phyloP scores from a whole-genome alignment of 2,329 filamentous ascomycete genomes.

The Aspergillus sp. region DNA sequence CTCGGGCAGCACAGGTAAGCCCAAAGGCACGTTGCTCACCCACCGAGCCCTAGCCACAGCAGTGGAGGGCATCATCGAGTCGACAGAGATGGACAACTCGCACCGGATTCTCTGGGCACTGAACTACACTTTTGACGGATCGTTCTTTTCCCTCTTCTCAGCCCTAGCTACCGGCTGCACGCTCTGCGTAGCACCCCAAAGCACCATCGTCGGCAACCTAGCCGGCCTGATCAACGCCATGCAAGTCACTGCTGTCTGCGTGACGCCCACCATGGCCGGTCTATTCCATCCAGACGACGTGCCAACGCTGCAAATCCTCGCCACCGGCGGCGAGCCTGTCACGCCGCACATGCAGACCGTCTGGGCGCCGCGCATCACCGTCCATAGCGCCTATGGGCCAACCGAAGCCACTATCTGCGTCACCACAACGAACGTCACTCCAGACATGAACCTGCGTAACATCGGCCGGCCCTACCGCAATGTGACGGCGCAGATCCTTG shows the following conservation, averaged over 20 bases:
- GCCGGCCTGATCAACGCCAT: not conserved
- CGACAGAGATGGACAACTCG: not conserved
- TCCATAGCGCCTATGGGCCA: slow-evolving; percentile 21
- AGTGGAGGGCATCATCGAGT: not conserved
- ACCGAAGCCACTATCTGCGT: slow-evolving; percentile 21
- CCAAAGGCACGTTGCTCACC: slow-evolving; percentile 15
- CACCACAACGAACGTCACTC: slow-evolving; percentile 9
- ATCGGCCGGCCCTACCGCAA: slow-evolving; percentile 18
- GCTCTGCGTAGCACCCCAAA: slow-evolving; percentile 37
- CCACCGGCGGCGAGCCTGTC: slow-evolving; percentile 12
- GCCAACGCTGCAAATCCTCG: not conserved
- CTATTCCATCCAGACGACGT: slow-evolving; percentile 1
- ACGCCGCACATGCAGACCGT: slow-evolving; percentile 13
- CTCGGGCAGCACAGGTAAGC: slow-evolving; percentile 14
- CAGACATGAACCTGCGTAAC: slow-evolving; percentile 7
- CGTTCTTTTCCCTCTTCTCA: slow-evolving; percentile 32
- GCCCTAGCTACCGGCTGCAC: slow-evolving; percentile 34
- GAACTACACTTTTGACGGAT: slow-evolving; percentile 43
- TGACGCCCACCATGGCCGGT: slow-evolving; percentile 9
- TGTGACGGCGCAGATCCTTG: slow-evolving; percentile 15
- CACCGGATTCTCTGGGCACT: slow-evolving; percentile 32
- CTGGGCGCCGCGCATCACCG: slow-evolving; percentile 10
- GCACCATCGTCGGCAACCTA: not conserved
- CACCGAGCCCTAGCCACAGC: slow-evolving; percentile 6
- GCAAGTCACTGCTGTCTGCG: slow-evolving; percentile 4